A percentile compares a stretch with the other conserved stretches of the same genome.
Conservation (phyloP, 2,329 filamentous ascomycete genomes). For the Diaporthe vexans region DNA sequence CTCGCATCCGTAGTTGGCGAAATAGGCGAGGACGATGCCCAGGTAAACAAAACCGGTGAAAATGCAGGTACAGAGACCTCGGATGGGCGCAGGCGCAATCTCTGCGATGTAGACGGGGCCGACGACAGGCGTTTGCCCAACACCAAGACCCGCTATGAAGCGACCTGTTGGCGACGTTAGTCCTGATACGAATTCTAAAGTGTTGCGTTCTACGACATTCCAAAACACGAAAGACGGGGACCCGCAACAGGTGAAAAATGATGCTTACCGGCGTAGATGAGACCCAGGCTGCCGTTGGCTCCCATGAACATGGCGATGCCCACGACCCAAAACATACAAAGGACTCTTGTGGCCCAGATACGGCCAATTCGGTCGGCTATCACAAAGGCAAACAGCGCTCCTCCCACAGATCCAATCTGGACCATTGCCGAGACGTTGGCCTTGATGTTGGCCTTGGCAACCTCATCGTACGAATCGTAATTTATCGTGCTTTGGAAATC, state of each 20-base stretch:
- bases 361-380: slow-evolving; percentile 73
- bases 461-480: slow-evolving; percentile 64
- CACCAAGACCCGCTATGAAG: slow-evolving; percentile 76
- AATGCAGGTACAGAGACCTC: slow-evolving; percentile 80
- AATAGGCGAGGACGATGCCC: slow-evolving; percentile 85
- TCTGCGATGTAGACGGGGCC: slow-evolving; percentile 81
- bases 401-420: slow-evolving; percentile 81
- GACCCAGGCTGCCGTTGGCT: slow-evolving; percentile 65
- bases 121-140: slow-evolving; percentile 77
- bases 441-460: slow-evolving; percentile 76
- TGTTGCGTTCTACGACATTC: no score
- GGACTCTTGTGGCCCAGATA: slow-evolving; percentile 71
- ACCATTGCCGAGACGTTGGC: slow-evolving; percentile 87
- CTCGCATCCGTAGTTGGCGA: slow-evolving; percentile 75
- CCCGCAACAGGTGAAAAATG: no score
- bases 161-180: slow-evolving; percentile 52
- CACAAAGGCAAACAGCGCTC: slow-evolving; percentile 74
- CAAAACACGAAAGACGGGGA: no score
- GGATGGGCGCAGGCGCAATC: slow-evolving; percentile 76
- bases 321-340: slow-evolving; percentile 69
- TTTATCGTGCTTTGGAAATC: slow-evolving; percentile 73
- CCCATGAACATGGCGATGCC: slow-evolving; percentile 72
- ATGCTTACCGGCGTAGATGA: slow-evolving; percentile 67
- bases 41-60: slow-evolving; percentile 81
- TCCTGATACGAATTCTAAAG: no score